Base-by-base conservation (phyloP, 176 grass and related monocot genomes). In the Carex cristatella region DNA sequence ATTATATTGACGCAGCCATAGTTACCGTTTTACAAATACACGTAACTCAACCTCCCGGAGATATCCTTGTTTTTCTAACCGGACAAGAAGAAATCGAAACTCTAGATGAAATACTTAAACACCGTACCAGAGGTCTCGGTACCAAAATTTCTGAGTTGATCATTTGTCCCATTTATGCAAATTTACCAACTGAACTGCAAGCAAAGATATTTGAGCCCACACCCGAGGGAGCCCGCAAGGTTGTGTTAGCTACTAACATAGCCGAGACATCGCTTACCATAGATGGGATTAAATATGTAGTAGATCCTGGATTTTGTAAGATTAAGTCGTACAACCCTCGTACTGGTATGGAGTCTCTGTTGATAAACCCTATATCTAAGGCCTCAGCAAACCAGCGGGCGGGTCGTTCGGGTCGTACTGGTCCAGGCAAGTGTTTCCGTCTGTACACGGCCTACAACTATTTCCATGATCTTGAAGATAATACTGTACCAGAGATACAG, bases 71-170 rank as follows among this genome's bases (percentile, higher is more conserved):
- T 6, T 98, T 98, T 54, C 88, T 98, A 60, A 98, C 95, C 30
- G 93, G 95, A 2, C 93, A 98, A 65, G 95, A 98, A 66, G 95
- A 98, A 87, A 95, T 98, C 58, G 95, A 98, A 84, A 98, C 95
- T 30, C 55, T 98, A 69, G 95, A 98, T 92, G 95, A 98, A 58
- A 98, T 98, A 79, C 91, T 98, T 58, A 93, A 95, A 81, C 95
- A 93, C 80, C 89, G 90, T 63, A 98, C 91, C 79, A 90, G 88
- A 75, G 93, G 95, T 83, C 89, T 98, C 69, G 92, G 95, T 67
- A 94, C 95, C 32, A 98, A 98, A 90, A 98, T 98, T 74, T 69
- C 92, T 28, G 95, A 98, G 81, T 81, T 98, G 35, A 87, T 94
- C 74, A 98, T 98, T 42, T 98, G 92, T 55, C 95, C 95, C 19